A percentile compares a stretch with the other conserved stretches of the same genome.
Conservation (phyloP, 352 stramenopile species). For the Globisporangium recalcitrans region DNA sequence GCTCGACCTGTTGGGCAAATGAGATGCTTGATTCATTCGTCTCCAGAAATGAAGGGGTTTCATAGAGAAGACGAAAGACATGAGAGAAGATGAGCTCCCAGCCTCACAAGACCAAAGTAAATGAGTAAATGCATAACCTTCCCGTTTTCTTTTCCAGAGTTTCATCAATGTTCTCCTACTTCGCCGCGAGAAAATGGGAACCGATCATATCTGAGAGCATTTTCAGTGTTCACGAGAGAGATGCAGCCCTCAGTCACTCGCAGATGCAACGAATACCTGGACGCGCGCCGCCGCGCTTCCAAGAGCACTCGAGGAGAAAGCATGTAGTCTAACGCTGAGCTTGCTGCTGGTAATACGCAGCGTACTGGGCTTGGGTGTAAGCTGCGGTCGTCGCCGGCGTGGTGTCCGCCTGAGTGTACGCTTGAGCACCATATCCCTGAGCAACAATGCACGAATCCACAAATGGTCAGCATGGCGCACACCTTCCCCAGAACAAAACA, state of each 20-base stretch:
- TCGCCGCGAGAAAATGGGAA: background rate
- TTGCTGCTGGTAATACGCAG: constrained; percentile 60
- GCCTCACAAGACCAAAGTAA: background rate
- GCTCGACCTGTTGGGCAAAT: constrained; percentile 67
- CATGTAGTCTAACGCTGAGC: constrained; percentile 9
- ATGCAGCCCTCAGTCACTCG: constrained; percentile 4
- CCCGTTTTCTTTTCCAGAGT: background rate
- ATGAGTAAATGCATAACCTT: constrained; percentile 7
- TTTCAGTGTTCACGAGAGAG: constrained; percentile 8
- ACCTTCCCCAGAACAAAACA: background rate
- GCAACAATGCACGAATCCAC: background rate
- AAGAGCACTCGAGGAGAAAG: background rate
- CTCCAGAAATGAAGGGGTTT: no score
- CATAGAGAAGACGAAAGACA: background rate
- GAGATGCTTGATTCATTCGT: constrained; percentile 11
- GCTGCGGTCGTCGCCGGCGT: constrained; percentile 13
- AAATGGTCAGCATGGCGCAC: background rate
- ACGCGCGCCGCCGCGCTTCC: background rate
- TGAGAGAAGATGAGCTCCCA: background rate
- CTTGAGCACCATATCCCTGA: constrained; percentile 53
- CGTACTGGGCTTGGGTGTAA: constrained; percentile 58
- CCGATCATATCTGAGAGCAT: background rate
- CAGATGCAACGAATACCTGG: background rate
- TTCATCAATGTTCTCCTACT: background rate
- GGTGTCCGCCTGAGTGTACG: constrained; percentile 36